phyloP scores from a whole-genome alignment of 306 rosid genomes.

The Luffa acutangula region DNA sequence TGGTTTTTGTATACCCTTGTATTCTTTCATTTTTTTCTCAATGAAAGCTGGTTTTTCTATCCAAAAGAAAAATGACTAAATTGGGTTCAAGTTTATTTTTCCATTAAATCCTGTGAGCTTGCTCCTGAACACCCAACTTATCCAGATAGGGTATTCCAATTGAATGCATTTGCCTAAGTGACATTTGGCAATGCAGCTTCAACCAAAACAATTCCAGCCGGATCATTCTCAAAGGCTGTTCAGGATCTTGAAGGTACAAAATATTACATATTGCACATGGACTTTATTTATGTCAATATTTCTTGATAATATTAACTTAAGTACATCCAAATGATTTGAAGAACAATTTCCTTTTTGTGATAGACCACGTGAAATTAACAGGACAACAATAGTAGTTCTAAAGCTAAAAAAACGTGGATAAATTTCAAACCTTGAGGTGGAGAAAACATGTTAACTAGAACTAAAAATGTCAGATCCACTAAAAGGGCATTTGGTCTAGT shows the following conservation, averaged over 20 bases:
- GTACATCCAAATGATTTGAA: background rate
- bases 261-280: background rate
- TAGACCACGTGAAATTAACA: background rate
- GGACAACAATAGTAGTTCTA: background rate
- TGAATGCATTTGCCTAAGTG: background rate
- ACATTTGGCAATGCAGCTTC: background rate
- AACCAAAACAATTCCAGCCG: background rate
- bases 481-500: slow-evolving; percentile 31
- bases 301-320: background rate
- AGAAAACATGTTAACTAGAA: background rate
- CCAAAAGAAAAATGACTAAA: background rate
- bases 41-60: too few species aligned
- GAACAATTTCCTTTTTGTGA: background rate
- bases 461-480: background rate
- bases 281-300: background rate
- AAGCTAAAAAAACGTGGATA: background rate
- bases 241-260: background rate
- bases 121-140: background rate
- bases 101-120: background rate
- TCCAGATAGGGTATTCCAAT: background rate
- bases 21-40: too few species aligned
- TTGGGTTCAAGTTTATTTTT: background rate
- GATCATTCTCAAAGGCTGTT: background rate
- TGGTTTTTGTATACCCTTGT: too few species aligned
- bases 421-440: background rate